Evolutionary conservation across 768 basidiomycete genomes (phyloP).

Genomic region (Naganishia vaughanmartiniae): DNA sequence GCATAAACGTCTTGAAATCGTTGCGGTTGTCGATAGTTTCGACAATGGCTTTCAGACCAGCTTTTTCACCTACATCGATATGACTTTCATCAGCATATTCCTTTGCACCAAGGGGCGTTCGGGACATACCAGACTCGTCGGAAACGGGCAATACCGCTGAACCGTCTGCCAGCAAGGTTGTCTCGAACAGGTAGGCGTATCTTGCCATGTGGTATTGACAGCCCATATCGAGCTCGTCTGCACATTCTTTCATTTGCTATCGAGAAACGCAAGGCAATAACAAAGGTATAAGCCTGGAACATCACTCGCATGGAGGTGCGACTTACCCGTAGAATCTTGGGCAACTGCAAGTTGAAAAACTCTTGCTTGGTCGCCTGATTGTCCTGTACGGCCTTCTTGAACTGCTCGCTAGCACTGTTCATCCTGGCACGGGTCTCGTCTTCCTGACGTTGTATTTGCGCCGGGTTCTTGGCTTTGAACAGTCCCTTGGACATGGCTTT

Average conservation of each 20-base stretch:
- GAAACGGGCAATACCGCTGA: slow-evolving; percentile 68
- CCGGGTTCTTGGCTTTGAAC: slow-evolving; percentile 88
- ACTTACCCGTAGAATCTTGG: slow-evolving; percentile 83
- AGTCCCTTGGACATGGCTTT: slow-evolving; percentile 89
- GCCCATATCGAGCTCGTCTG: slow-evolving; percentile 95
- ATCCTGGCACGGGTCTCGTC: slow-evolving; percentile 86
- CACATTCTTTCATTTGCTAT: slow-evolving; percentile 86
- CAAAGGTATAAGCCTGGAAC: neutral
- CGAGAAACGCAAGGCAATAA: neutral
- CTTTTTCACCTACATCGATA: slow-evolving; percentile 51
- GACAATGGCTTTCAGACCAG: slow-evolving; percentile 78
- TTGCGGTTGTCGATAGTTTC: slow-evolving; percentile 90
- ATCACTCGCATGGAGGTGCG: neutral
- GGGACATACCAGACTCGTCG: slow-evolving; percentile 46
- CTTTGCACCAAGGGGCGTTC: neutral
- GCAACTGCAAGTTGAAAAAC: slow-evolving; percentile 95
- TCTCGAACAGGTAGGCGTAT: slow-evolving; percentile 92
- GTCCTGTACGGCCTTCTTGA: slow-evolving; percentile 83
- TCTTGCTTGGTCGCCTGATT: slow-evolving; percentile 89
- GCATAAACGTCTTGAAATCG: slow-evolving; percentile 96
- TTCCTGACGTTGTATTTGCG: slow-evolving; percentile 88
- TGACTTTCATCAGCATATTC: neutral
- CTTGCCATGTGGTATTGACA: slow-evolving; percentile 94
- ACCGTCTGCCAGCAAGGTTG: slow-evolving; percentile 82
- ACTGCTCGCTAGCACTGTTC: slow-evolving; percentile 80